Evolutionary conservation across 768 basidiomycete genomes (phyloP).

Genomic region (Phanerochaete sordida): DNA sequence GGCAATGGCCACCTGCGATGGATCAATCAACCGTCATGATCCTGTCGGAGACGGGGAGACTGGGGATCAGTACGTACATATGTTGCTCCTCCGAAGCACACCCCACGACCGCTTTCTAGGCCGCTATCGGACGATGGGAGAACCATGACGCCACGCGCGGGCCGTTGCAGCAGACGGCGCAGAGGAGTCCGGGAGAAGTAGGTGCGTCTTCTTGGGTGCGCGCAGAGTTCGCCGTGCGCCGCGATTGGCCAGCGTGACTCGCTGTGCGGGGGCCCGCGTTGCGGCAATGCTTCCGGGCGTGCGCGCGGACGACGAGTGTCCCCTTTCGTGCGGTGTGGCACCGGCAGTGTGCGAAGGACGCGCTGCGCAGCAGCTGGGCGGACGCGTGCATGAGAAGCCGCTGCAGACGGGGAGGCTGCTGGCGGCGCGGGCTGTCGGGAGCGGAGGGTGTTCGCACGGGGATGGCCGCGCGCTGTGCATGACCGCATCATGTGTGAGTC

Average conservation of each 20-base stretch:
- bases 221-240: background rate
- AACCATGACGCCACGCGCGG: background rate
- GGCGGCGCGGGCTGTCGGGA: background rate
- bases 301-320: too few relatives aligned
- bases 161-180: background rate
- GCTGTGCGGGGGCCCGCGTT: background rate
- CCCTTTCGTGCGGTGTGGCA: background rate
- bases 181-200: background rate
- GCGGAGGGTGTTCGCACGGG: background rate
- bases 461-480: background rate
- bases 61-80: constrained; percentile 1
- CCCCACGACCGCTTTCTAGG: background rate
- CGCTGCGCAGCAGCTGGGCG: background rate
- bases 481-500: background rate
- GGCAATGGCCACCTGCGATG: background rate
- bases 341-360: background rate
- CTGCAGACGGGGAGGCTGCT: background rate
- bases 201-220: background rate
- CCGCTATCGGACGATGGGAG: background rate
- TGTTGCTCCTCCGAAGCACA: too few relatives aligned
- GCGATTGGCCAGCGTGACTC: background rate
- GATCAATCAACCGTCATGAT: background rate
- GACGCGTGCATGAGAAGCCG: background rate
- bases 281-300: background rate
- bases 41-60: background rate